Evolutionary conservation across 495 filamentous ascomycete genomes (phyloP), one percentile per base, ranked within the genome.

Genomic region (Penicillium maclennaniae): DNA sequence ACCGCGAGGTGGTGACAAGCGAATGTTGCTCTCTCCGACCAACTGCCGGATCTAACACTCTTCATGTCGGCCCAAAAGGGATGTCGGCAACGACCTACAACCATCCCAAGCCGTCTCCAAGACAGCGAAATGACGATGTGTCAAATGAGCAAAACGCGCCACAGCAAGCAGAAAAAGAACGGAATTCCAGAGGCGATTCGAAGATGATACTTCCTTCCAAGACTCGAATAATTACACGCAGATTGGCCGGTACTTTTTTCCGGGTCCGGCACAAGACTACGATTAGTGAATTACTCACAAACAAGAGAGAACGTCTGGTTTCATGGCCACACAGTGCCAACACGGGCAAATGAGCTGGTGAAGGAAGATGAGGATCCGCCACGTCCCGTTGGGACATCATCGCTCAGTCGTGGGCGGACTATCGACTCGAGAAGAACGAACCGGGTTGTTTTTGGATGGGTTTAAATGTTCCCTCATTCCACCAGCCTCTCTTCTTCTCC

Each of bases 191-290:
- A 42, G 37, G 47, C 47, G 31, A 49, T 34, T 49, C 6, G n/a
- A 40, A 16, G 3, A 20, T 0, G 23, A 41, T 41, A 10, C 37
- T 37, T 45, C 23, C 1, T 31, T 9, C 40, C 40, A 39, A 46
- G 41, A 49, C 40, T 44, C 39, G 8, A 10, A 6, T 15, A 20
- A 39, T 25, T 8, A 7, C 9, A n/a, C 12, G 19, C 38, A 36
- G 21, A 63, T 63, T 63, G 60, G 60, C 34, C 43, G 51, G 57
- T 43, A 57, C 10, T 51, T 42, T 55, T 50, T 43, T 42, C 58
- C 54, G 58, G 0, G 14, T 2, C 53, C n/a, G 43, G 43, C 51
- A 47, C 25, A 15, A 49, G 25, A 7, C 25, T 48, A 20, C 28
- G 15, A 51, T 46, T 38, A 12, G 34, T 41, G 42, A 41, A 14